Conservation (phyloP, 2,329 filamentous ascomycete genomes). For the Pseudocercospora cruenta region DNA sequence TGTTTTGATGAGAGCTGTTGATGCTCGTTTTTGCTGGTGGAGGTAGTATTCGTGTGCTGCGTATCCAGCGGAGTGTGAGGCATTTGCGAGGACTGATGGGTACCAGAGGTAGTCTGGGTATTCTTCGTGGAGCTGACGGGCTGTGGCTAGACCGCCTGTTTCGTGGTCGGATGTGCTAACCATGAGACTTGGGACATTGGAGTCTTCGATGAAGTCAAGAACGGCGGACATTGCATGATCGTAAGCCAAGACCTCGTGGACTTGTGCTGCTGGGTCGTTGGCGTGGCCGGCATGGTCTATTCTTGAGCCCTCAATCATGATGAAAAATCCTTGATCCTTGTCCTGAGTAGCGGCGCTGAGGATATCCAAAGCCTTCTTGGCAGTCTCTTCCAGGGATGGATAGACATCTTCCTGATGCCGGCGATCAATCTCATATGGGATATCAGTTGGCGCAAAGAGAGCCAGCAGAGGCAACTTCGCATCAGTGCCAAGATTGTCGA, state of each 20-base stretch:
- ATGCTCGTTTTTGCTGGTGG: conserved; percentile 44
- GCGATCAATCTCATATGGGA: conserved; percentile 93
- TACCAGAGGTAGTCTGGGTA: conserved; percentile 80
- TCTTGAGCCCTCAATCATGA: conserved; percentile 96
- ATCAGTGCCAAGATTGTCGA: conserved; percentile 69
- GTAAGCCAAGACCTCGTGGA: conserved; percentile 90
- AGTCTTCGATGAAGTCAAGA: conserved; percentile 78
- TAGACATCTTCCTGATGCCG: conserved; percentile 76
- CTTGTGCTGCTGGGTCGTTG: conserved; percentile 60
- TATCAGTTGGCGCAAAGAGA: conserved; percentile 78
- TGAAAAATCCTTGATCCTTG: conserved; percentile 91
- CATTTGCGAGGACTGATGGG: conserved; percentile 78
- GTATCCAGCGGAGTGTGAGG: conserved; percentile 73
- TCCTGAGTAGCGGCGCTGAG: conserved; percentile 80
- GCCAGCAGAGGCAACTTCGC: conserved; percentile 82
- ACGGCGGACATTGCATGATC: conserved; percentile 84
- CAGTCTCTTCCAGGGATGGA: conserved; percentile 90
- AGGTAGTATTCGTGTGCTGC: conserved; percentile 65
- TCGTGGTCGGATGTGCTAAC: conserved; percentile 95
- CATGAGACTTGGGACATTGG: conserved; percentile 74
- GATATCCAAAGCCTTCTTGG: conserved; percentile 75
- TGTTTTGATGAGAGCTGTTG: conserved; percentile 29
- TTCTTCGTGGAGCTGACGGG: conserved; percentile 67
- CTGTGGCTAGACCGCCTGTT: conserved; percentile 84
- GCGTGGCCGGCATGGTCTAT: conserved; percentile 88